Evolutionary conservation across 1,139 yeast species (phyloP).

Genomic region (Candida sojae): DNA sequence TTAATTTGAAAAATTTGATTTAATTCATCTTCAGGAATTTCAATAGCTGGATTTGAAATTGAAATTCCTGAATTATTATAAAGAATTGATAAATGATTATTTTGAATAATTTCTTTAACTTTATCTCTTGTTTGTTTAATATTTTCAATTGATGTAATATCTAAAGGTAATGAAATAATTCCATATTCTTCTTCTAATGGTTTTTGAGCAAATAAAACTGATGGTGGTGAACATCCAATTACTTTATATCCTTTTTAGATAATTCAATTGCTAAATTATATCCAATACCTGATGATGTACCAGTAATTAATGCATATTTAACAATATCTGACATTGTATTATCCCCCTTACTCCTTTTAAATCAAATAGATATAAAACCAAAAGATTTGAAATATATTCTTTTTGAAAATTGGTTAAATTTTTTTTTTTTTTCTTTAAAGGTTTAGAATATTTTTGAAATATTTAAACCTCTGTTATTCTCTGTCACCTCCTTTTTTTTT

Average conservation of each 20-base stretch:
- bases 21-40: conserved; percentile 27
- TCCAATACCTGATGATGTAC: conserved; percentile 46
- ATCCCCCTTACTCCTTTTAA: too few relatives aligned
- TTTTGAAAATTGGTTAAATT: too few relatives aligned
- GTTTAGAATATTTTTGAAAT: neutral
- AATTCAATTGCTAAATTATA: conserved; percentile 29
- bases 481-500: neutral
- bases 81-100: conserved; percentile 30
- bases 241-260: conserved; percentile 35
- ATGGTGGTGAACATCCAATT: conserved; percentile 32
- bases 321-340: neutral
- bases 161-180: conserved; percentile 31
- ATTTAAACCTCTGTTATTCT: too few relatives aligned
- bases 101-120: conserved; percentile 23
- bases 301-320: conserved; percentile 36
- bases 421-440: neutral
- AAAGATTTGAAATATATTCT: neutral
- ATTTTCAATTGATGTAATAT: conserved; percentile 31
- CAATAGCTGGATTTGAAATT: conserved; percentile 34
- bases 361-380: neutral
- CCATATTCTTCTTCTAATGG: conserved; percentile 31
- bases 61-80: conserved; percentile 39
- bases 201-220: conserved; percentile 23
- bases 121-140: conserved; percentile 24
- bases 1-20: conserved; percentile 31